phyloP scores from a whole-genome alignment of 495 filamentous ascomycete species.

The Aspergillus indologenus region DNA sequence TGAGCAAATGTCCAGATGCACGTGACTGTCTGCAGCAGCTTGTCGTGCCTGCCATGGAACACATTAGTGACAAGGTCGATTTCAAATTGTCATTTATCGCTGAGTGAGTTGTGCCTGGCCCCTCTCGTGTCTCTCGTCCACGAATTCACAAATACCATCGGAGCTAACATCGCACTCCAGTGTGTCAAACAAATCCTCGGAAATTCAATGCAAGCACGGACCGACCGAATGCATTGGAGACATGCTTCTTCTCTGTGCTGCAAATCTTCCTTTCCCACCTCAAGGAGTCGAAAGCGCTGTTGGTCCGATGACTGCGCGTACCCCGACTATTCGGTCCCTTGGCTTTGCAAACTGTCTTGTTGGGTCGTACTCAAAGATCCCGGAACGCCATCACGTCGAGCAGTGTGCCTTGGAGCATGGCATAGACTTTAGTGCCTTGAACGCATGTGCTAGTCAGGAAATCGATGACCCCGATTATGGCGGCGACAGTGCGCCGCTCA shows the following conservation, averaged over 20 bases:
- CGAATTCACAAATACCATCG: no score
- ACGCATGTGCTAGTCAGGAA: slow-evolving; percentile 63
- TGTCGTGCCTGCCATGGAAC: slow-evolving; percentile 82
- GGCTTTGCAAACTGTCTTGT: slow-evolving; percentile 90
- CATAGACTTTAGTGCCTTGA: slow-evolving; percentile 78
- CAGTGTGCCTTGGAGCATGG: slow-evolving; percentile 87
- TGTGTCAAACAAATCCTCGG: slow-evolving; percentile 36
- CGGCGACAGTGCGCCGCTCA: slow-evolving; percentile 36
- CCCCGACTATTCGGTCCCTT: slow-evolving; percentile 79
- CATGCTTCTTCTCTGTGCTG: slow-evolving; percentile 89
- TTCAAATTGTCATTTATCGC: slow-evolving; percentile 92
- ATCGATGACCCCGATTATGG: slow-evolving; percentile 50
- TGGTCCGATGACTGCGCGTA: slow-evolving; percentile 24
- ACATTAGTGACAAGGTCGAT: slow-evolving; percentile 77
- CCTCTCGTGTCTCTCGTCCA: background rate
- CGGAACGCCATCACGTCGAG: slow-evolving; percentile 67
- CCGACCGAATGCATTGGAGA: slow-evolving; percentile 89
- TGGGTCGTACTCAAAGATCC: slow-evolving; percentile 67
- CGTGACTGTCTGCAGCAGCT: slow-evolving; percentile 75
- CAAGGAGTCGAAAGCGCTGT: background rate
- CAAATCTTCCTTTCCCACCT: slow-evolving; percentile 52
- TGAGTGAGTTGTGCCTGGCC: slow-evolving; percentile 43
- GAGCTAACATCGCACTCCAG: slow-evolving; percentile 19
- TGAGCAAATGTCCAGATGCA: slow-evolving; percentile 93
- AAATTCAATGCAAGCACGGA: slow-evolving; percentile 75